phyloP scores from a whole-genome alignment of 2,329 filamentous ascomycete genomes.

The Monosporascus sp. region DNA sequence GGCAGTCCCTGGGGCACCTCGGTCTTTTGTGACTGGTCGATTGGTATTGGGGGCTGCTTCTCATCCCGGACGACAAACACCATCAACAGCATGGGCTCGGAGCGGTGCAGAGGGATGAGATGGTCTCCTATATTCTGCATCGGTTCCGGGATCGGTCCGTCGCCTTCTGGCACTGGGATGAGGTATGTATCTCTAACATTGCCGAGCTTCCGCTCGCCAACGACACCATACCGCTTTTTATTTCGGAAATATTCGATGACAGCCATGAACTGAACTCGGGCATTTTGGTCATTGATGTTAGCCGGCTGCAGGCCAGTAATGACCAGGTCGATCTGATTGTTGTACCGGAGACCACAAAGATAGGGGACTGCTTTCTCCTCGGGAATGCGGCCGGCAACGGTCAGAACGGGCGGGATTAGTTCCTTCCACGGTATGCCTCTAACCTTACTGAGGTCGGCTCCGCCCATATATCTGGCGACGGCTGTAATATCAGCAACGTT shows the following conservation, averaged over 20 bases:
- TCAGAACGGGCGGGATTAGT: constrained; percentile 64
- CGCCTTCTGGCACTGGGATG: constrained; percentile 73
- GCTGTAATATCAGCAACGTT: constrained; percentile 70
- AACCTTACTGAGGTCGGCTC: constrained; percentile 66
- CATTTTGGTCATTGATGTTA: constrained; percentile 50
- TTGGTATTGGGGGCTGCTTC: constrained; percentile 26
- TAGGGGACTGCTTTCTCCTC: constrained; percentile 84
- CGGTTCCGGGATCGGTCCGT: constrained; percentile 71
- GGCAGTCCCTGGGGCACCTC: constrained; percentile 21
- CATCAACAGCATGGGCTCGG: constrained; percentile 73
- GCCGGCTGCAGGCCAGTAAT: constrained; percentile 65
- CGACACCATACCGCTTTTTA: constrained; percentile 80
- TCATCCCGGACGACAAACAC: constrained; percentile 78
- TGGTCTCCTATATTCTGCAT: constrained; percentile 85
- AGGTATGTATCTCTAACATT: constrained; percentile 89
- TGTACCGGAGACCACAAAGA: constrained; percentile 79
- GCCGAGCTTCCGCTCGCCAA: constrained; percentile 67
- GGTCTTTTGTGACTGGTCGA: constrained; percentile 16
- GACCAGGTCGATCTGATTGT: constrained; percentile 74
- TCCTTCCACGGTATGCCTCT: constrained; percentile 58
- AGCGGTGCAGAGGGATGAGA: constrained; percentile 63
- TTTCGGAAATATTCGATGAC: constrained; percentile 84
- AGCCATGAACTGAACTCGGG: constrained; percentile 60
- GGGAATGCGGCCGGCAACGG: constrained; percentile 74
- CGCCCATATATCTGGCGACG: constrained; percentile 77